Percentiles rank a stretch among this genome's conserved stretches.
Conservation (phyloP, 768 basidiomycete genomes). For the Mycena metata region DNA sequence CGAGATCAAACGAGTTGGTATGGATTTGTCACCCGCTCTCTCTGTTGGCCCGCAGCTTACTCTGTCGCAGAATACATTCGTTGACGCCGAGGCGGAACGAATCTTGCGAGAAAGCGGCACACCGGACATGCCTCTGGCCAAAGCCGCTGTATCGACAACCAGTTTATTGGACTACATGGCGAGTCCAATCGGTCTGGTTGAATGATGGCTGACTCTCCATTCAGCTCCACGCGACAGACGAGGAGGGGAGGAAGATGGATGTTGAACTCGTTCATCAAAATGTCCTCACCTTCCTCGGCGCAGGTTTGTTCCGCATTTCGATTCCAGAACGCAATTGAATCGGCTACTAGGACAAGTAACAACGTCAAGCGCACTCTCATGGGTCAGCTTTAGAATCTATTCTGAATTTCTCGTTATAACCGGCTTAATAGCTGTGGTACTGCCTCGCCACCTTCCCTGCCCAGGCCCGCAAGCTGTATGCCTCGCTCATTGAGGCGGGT, state of each 20-base stretch:
- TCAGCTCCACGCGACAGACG: slow-evolving; percentile 35
- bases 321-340: too few species aligned
- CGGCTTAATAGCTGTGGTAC: slow-evolving; percentile 25
- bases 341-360: slow-evolving; percentile 25
- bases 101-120: not conserved
- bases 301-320: not conserved
- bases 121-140: slow-evolving; percentile 2
- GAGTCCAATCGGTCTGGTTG: not conserved
- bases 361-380: slow-evolving; percentile 27
- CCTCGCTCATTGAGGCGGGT: slow-evolving; percentile 29
- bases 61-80: slow-evolving; percentile 2
- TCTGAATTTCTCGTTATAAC: not conserved
- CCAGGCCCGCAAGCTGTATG: slow-evolving; percentile 31
- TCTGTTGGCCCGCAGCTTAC: not conserved
- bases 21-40: not conserved
- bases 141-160: slow-evolving; percentile 18
- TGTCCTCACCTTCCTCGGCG: slow-evolving; percentile 29
- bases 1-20: not conserved
- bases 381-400: slow-evolving; percentile 4
- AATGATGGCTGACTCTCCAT: not conserved
- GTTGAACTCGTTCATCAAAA: slow-evolving; percentile 29
- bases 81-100: slow-evolving; percentile 2
- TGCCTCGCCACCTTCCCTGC: slow-evolving; percentile 31
- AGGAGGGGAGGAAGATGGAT: slow-evolving; percentile 34
- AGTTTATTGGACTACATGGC: slow-evolving; percentile 36